Evolutionary conservation across 139 green algal genomes (phyloP).

Genomic region (Chlorella sp.): DNA sequence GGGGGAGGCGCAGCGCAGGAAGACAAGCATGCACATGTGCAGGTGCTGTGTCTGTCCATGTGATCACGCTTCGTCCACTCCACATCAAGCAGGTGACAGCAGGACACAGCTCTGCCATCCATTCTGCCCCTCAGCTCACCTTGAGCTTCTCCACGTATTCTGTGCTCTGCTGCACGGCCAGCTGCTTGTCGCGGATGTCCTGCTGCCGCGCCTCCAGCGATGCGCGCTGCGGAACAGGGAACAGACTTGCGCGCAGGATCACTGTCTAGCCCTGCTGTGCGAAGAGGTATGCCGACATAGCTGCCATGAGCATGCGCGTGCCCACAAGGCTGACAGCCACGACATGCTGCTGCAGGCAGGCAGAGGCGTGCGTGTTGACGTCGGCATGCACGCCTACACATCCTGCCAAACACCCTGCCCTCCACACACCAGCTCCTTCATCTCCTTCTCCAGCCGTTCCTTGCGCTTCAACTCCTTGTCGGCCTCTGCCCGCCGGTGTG

Average conservation of each 20-base stretch:
- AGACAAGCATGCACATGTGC: no score
- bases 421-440: conserved; percentile 67
- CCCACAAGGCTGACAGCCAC: not conserved
- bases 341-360: no score
- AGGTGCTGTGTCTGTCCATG: no score
- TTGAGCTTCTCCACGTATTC: conserved; percentile 60
- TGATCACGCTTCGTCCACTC: no score
- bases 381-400: no score
- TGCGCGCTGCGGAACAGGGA: conserved; percentile 34
- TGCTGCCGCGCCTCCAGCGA: conserved; percentile 70
- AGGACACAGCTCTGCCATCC: no score
- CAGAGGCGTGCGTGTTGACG: not conserved
- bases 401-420: not conserved
- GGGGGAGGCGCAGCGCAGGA: no score
- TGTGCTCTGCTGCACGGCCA: conserved; percentile 55
- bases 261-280: no score
- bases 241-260: not conserved
- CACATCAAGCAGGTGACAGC: no score
- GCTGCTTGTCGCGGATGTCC: conserved; percentile 84
- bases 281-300: not conserved
- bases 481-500: conserved; percentile 75
- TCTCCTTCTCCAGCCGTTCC: conserved; percentile 56
- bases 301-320: not conserved
- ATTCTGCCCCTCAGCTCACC: conserved; percentile 17
- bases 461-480: conserved; percentile 59